phyloP scores from a whole-genome alignment of 805 yeast species.

The Ogataea kodamae region DNA sequence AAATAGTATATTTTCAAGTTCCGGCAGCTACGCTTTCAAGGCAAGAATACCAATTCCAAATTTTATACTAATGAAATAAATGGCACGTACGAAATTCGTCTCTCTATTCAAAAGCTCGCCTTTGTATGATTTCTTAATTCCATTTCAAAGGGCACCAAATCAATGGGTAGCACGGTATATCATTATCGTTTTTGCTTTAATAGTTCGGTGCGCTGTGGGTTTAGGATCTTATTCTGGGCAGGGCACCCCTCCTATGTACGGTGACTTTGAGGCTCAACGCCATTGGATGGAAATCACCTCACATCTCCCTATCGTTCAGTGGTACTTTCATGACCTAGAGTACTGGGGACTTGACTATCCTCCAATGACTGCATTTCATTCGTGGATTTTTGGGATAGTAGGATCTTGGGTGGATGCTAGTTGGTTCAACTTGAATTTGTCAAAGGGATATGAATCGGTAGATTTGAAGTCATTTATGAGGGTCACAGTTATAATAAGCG shows the following conservation, averaged over 20 bases:
- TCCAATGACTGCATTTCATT: constrained; percentile 92
- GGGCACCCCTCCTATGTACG: constrained; percentile 71
- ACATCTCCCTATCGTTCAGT: constrained; percentile 63
- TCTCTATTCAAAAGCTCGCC: constrained; percentile 51
- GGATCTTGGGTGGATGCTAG: constrained; percentile 59
- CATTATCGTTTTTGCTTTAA: constrained; percentile 65
- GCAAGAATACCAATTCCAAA: too few relatives aligned
- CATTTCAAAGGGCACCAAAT: constrained; percentile 75
- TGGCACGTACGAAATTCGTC: constrained; percentile 25
- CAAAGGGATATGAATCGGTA: constrained; percentile 71
- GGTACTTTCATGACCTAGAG: constrained; percentile 87
- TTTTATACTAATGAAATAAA: too few relatives aligned
- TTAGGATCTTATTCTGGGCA: constrained; percentile 84
- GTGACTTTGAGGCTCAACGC: constrained; percentile 97
- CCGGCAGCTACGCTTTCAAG: too few relatives aligned
- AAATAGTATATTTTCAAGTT: too few relatives aligned
- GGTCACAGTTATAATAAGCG: constrained; percentile 71
- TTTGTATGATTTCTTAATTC: constrained; percentile 69
- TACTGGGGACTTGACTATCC: constrained; percentile 99
- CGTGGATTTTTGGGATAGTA: constrained; percentile 70
- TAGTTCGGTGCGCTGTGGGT: constrained; percentile 81
- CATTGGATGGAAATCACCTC: constrained; percentile 96
- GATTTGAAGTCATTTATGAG: constrained; percentile 84
- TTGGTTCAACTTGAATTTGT: constrained; percentile 74
- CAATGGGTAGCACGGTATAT: constrained; percentile 90